Evolutionary conservation across 129 eudicot genomes (phyloP).

Genomic region (Oenanthe sinensis): DNA sequence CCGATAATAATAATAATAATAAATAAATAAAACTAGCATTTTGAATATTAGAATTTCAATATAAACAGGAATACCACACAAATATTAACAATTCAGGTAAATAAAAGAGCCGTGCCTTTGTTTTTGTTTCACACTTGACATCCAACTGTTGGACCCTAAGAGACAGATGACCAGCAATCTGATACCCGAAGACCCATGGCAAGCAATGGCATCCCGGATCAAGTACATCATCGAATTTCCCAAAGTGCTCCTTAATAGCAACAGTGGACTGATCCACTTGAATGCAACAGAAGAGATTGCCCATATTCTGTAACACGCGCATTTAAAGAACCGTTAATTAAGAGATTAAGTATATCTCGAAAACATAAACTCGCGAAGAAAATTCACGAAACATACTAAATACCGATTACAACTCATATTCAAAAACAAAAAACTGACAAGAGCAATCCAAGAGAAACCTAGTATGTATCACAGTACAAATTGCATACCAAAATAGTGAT

Average conservation of each 20-base stretch:
- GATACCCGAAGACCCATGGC: slow-evolving; percentile 79
- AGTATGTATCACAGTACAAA: too few species aligned
- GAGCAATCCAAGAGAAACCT: not conserved
- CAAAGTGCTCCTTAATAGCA: slow-evolving; percentile 77
- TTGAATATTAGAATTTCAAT: not conserved
- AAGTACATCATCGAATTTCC: slow-evolving; percentile 73
- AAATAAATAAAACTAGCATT: not conserved
- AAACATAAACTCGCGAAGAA: not conserved
- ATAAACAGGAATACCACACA: not conserved
- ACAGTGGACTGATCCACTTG: slow-evolving; percentile 96
- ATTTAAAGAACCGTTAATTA: not conserved
- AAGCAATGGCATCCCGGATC: slow-evolving; percentile 88
- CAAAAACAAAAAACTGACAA: too few species aligned
- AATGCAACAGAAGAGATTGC: slow-evolving; percentile 52
- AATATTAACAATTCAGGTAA: not conserved
- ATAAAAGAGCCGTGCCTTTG: slow-evolving; percentile 43
- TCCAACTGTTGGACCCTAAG: slow-evolving; percentile 80
- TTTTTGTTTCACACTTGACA: slow-evolving; percentile 84
- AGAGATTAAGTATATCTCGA: not conserved
- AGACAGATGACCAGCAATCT: slow-evolving; percentile 71
- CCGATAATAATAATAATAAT: too few species aligned
- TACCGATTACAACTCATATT: not conserved
- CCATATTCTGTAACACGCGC: slow-evolving; percentile 40
- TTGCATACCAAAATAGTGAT: not conserved
- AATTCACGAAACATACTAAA: too few species aligned